Base-by-base conservation (phyloP, 805 yeast species). In the Wickerhamiella sorbophila region DNA sequence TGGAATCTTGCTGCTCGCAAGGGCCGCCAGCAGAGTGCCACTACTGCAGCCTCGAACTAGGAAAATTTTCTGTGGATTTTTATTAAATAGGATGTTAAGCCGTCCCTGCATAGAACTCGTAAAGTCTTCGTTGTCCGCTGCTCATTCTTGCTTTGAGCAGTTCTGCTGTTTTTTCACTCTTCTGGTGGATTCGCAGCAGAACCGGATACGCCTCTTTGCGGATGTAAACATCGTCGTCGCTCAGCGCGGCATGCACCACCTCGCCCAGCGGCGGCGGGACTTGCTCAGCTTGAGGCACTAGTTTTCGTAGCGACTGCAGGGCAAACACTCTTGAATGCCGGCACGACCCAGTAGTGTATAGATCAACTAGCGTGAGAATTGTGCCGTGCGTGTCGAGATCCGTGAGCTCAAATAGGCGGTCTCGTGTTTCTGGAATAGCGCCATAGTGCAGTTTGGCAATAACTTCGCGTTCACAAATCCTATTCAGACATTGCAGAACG, bases 1-100 rank as follows among this genome's bases (percentile, higher is more conserved):
- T 70, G 74, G 75, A 67, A 69, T 52, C 56, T 53, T 17, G 73
- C 74, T 15, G 74, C 74, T 5, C 61, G 57, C 38, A 50, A 54
- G 46, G 61, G 60, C 36, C 55, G 64, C 26, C 54, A 50, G 38
- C 40, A 31, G 6, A 29, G 53, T 5, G 63, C 62, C 14, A 45
- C 57, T 27, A 34, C 15, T 17, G 37, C 19, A 27, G 20, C 37
- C 14, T 32, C 35, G 34, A n/a, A n/a, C 5, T 4, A 32, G 10
- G 18, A 32, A 5, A 19, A 32, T 4, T n/a, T 16, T 32, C 19
- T 32, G 14, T 10, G 36, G 9, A 12, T 16, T 9, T 5, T 15
- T 17, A 16, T 17, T 17, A 33, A 6, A 5, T 14, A 4, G 14
- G 19, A 12, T 18, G 6, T 19, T 33, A 33, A 19, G 17, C 19